Evolutionary conservation across 2,329 filamentous ascomycete genomes (phyloP).

Genomic region (Penicillium psychrosexuale): DNA sequence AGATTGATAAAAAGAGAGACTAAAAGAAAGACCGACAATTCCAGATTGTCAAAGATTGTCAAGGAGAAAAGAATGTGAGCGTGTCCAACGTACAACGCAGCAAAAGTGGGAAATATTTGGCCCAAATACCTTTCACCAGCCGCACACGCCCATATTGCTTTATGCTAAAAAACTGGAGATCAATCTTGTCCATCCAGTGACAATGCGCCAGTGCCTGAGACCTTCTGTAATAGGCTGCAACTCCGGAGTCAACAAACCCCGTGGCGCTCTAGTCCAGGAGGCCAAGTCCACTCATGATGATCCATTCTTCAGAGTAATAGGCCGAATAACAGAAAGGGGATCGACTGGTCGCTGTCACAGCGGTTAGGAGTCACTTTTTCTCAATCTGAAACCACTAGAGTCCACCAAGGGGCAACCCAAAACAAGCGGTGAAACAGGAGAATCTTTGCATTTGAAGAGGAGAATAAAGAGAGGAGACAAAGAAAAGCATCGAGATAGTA

Average conservation of each 20-base stretch:
- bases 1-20: constrained; percentile 7
- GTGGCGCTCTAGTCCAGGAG: constrained; percentile 2
- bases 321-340: not conserved
- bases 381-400: constrained; percentile 6
- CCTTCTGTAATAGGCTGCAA: constrained; percentile 2
- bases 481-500: not conserved
- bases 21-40: constrained; percentile 21
- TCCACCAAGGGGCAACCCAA: not conserved
- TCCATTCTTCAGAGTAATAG: constrained; percentile 6
- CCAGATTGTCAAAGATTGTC: constrained; percentile 16
- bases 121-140: constrained; percentile 4
- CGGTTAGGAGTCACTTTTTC: not conserved
- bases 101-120: constrained; percentile 15
- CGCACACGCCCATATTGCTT: not conserved
- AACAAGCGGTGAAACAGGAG: constrained; percentile 5
- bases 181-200: constrained; percentile 5
- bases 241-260: not conserved
- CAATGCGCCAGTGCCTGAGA: not conserved
- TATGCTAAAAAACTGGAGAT: not conserved
- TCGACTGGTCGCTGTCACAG: constrained; percentile 4
- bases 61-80: constrained; percentile 23
- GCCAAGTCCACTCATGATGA: not conserved
- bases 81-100: constrained; percentile 5
- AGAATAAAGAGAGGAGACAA: not conserved
- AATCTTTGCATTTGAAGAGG: not conserved